A percentile compares a stretch with the other conserved stretches of the same genome.
These are phyloP conservation scores for Pestalotiopsis sp. DNA, from an alignment of 2,329 filamentous ascomycete genomes.

Conservation along the genomic window DNA sequence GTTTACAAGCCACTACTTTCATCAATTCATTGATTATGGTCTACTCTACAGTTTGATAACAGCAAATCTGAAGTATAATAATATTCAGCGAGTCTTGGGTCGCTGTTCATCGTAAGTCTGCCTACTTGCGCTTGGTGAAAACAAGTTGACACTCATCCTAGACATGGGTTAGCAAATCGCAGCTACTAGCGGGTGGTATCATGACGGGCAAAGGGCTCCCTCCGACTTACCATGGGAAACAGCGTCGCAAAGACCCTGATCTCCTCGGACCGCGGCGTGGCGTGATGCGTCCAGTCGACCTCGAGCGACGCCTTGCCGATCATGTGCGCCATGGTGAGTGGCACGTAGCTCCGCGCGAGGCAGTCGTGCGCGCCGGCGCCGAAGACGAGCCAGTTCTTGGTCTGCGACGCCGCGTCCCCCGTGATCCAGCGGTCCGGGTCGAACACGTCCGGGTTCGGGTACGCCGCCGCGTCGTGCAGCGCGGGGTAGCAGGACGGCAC, in stretches of 20 bases:
- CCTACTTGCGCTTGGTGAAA: conserved; percentile 32
- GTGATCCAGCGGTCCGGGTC: conserved; percentile 56
- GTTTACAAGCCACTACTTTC: background rate
- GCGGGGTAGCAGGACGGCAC: conserved; percentile 55
- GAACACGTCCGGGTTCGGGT: conserved; percentile 48
- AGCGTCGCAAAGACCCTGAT: conserved; percentile 52
- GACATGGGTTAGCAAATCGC: conserved; percentile 11
- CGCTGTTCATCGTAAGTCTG: background rate
- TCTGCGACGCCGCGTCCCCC: conserved; percentile 51
- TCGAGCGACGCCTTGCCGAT: conserved; percentile 54
- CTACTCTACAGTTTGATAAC: background rate
- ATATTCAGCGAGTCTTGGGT: background rate
- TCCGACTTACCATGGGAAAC: conserved; percentile 45
- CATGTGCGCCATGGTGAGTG: conserved; percentile 52
- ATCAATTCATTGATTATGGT: background rate
- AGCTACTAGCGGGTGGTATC: no score
- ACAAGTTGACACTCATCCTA: conserved; percentile 39
- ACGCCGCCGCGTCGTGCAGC: conserved; percentile 50
- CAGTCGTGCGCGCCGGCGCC: conserved; percentile 54
- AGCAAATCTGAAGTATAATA: background rate
- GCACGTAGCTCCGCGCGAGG: conserved; percentile 51
- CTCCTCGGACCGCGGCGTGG: conserved; percentile 50
- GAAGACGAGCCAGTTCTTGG: conserved; percentile 57
- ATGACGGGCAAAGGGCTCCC: background rate
- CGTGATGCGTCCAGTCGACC: conserved; percentile 52